Percentiles rank a stretch among this genome's conserved stretches.
Conservation (phyloP, 1,284 basidiomycete species). For the Cryptococcus sp. region DNA sequence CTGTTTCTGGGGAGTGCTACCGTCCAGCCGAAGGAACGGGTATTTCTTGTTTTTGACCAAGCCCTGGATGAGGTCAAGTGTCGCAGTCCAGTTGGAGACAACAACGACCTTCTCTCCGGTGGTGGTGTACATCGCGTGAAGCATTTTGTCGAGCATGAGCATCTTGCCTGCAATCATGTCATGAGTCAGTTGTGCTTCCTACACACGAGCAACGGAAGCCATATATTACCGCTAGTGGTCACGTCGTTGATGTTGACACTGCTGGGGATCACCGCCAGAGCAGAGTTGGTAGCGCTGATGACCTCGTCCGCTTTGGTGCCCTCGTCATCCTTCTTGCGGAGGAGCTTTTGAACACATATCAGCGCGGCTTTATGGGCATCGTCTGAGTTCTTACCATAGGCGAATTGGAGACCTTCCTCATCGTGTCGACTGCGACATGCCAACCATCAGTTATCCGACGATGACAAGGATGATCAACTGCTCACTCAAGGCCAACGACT, state of each 20-base stretch:
- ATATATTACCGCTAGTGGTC: slow-evolving; percentile 62
- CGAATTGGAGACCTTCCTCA: slow-evolving; percentile 91
- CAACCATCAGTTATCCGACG: neutral
- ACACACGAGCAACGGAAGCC: neutral
- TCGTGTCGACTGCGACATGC: slow-evolving; percentile 40
- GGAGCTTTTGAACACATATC: slow-evolving; percentile 50
- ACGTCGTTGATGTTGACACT: slow-evolving; percentile 64
- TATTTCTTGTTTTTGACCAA: slow-evolving; percentile 75
- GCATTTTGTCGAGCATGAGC: slow-evolving; percentile 67
- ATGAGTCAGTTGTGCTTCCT: neutral
- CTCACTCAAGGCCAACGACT: slow-evolving; percentile 77
- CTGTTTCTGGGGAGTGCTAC: slow-evolving; percentile 73
- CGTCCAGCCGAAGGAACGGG: slow-evolving; percentile 81
- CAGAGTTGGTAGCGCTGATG: slow-evolving; percentile 55
- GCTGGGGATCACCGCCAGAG: slow-evolving; percentile 64
- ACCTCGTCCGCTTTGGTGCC: slow-evolving; percentile 14
- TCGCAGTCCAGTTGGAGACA: slow-evolving; percentile 85
- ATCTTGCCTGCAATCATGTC: slow-evolving; percentile 63
- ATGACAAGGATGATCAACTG: neutral
- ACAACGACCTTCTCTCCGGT: slow-evolving; percentile 92
- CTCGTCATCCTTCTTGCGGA: slow-evolving; percentile 64
- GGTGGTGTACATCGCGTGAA: slow-evolving; percentile 60
- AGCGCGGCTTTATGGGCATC: neutral
- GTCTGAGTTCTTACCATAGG: slow-evolving; percentile 57
- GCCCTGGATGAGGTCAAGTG: slow-evolving; percentile 85